Base-by-base conservation (phyloP, 2,329 filamentous ascomycete genomes). In the Thermothelomyces thermophilus region DNA sequence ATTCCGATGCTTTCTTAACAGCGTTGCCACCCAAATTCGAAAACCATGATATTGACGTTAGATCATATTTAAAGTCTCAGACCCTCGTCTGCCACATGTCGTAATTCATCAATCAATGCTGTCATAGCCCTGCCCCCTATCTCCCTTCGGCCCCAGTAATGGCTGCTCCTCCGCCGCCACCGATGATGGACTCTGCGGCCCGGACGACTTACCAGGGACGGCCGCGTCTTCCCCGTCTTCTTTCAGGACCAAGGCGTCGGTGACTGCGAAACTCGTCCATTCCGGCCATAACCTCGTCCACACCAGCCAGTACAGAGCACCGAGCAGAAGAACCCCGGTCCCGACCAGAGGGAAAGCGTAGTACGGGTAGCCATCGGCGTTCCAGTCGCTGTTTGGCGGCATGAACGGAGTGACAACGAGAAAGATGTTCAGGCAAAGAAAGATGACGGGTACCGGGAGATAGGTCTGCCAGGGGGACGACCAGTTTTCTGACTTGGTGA, bases 331-430 rank as follows among this genome's bases (percentile, higher is more conserved):
- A 6, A 80, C 73, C 0, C 69, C 70, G 0, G 78, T 70, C 0
- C 75, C 76, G 0, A 80, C 75, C 0, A 79, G 68, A 0, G 77
- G 76, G 56, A 79, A 79, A 0, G 78, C 65, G 50, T 75, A 81
- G 65, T 79, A 79, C 1, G 75, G 74, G 35, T 79, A 79, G 0
- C 73, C 72, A 11, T 73, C 69, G 0, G 69, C 69, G 44, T 71
- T 68, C 66, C 69, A 72, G 56, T 66, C 69, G 1, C 68, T 70
- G 30, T 68, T 67, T 0, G 76, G 77, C 1, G 77, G 76, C 39
- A 81, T 71, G 48, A 81, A 79, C 0, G 77, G 77, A 0, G 77
- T 74, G 0, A 78, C 33, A 2, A 71, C 71, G 8, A 80, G 67
- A 53, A 79, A 78, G 22, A 74, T 59, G 55, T 79, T 80, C 55